phyloP scores from a whole-genome alignment of 345 rosid species.

The Eucalyptus pauciflora region DNA sequence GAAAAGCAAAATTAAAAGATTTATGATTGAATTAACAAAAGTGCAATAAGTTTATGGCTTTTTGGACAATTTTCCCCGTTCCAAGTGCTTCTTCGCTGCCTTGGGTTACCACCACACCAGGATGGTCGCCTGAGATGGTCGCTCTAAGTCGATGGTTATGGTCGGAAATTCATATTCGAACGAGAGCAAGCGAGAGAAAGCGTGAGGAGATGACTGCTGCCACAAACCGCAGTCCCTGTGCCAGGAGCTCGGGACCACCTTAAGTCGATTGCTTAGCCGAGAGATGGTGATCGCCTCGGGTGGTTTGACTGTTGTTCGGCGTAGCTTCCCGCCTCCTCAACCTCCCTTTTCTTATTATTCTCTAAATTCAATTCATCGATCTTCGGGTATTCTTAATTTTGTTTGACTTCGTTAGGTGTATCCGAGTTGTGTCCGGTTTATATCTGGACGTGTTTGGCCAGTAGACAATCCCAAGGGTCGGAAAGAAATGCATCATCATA shows the following conservation, averaged over 20 bases:
- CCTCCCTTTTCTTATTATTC: background rate
- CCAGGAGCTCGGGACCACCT: background rate
- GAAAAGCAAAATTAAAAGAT: no score
- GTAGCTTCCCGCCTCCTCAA: background rate
- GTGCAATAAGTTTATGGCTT: accelerated
- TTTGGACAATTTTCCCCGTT: accelerated
- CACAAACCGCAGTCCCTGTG: background rate
- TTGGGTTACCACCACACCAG: background rate
- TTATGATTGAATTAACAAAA: accelerated
- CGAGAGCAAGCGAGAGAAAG: background rate
- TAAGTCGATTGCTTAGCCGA: background rate
- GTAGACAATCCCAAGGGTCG: background rate
- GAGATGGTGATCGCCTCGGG: background rate
- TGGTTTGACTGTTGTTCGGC: background rate
- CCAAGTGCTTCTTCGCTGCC: background rate
- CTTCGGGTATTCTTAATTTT: background rate
- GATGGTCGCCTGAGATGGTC: background rate
- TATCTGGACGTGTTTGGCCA: background rate
- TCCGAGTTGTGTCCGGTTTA: background rate
- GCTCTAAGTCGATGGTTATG: background rate
- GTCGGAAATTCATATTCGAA: background rate
- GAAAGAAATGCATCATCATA: background rate
- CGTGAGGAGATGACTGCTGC: background rate
- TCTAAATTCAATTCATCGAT: background rate
- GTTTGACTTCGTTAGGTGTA: background rate